Conservation (phyloP, 768 basidiomycete genomes). For the Podaxis sp. region DNA sequence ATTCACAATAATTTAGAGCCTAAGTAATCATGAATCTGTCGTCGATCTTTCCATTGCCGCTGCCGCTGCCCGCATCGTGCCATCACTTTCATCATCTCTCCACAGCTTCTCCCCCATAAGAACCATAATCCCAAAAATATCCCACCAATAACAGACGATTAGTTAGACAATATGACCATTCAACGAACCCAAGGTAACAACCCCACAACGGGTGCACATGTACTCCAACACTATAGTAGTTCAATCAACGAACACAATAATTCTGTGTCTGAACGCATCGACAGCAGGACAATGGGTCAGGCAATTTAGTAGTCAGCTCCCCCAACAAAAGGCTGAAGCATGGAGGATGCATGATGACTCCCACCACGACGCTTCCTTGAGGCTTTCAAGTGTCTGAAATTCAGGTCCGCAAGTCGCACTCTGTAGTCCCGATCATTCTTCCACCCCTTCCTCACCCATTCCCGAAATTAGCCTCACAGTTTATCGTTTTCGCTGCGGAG, state of each 20-base stretch:
- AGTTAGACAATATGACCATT: not conserved
- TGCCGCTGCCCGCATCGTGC: not conserved
- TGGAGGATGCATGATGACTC: not conserved
- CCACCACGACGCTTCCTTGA: not conserved
- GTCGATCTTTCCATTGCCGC: not conserved
- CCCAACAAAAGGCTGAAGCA: not conserved
- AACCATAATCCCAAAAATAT: not conserved
- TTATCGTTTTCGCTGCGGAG: not conserved
- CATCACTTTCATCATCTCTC: not conserved
- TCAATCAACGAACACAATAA: not conserved
- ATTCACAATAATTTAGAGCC: not conserved
- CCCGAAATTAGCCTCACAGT: too few relatives aligned
- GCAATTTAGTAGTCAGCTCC: not conserved
- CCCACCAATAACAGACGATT: not conserved
- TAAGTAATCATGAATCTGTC: not conserved
- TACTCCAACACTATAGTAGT: not conserved
- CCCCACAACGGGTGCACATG: not conserved
- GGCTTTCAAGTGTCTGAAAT: not conserved
- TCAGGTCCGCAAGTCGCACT: too few relatives aligned
- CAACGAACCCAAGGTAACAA: not conserved
- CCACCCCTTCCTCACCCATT: too few relatives aligned
- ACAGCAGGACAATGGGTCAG: not conserved
- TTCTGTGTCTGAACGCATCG: not conserved
- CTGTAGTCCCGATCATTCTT: too few relatives aligned
- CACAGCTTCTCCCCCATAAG: not conserved